These are phyloP conservation scores for Wakefieldia striispora DNA, from an alignment of 768 basidiomycete species.

Conservation along the genomic window DNA sequence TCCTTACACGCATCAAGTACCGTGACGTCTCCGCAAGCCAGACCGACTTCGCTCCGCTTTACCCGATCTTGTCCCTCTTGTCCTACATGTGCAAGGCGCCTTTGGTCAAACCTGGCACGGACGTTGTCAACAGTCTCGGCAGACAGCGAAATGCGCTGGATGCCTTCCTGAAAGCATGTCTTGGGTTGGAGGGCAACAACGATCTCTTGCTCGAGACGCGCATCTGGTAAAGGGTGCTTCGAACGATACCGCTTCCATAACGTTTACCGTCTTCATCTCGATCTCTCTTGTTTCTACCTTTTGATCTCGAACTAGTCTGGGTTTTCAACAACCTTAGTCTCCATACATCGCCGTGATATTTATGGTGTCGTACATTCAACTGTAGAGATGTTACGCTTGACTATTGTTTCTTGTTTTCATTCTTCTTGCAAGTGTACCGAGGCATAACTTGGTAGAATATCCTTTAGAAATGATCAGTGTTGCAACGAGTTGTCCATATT, in stretches of 20 bases:
- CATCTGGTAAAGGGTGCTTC: constrained; percentile 63
- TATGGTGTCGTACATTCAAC: constrained; percentile 20
- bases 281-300: not conserved
- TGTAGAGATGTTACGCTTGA: not conserved
- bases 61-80: constrained; percentile 89
- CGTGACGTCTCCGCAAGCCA: constrained; percentile 48
- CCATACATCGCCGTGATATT: not conserved
- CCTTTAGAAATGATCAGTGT: constrained; percentile 8
- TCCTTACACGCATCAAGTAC: constrained; percentile 91
- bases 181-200: constrained; percentile 78
- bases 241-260: not conserved
- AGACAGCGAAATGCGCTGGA: constrained; percentile 95
- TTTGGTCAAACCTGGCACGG: constrained; percentile 90
- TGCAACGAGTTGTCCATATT: no score
- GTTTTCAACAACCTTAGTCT: constrained; percentile 23
- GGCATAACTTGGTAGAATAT: constrained; percentile 1
- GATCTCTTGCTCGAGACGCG: constrained; percentile 87
- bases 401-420: not conserved
- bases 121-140: constrained; percentile 93
- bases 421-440: not conserved
- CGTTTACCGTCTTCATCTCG: not conserved
- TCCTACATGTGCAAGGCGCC: constrained; percentile 98
- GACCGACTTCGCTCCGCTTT: constrained; percentile 75
- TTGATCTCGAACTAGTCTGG: not conserved
- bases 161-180: constrained; percentile 90